These are phyloP conservation scores for Boletus edulis DNA, from an alignment of 768 basidiomycete genomes.

Conservation along the genomic window DNA sequence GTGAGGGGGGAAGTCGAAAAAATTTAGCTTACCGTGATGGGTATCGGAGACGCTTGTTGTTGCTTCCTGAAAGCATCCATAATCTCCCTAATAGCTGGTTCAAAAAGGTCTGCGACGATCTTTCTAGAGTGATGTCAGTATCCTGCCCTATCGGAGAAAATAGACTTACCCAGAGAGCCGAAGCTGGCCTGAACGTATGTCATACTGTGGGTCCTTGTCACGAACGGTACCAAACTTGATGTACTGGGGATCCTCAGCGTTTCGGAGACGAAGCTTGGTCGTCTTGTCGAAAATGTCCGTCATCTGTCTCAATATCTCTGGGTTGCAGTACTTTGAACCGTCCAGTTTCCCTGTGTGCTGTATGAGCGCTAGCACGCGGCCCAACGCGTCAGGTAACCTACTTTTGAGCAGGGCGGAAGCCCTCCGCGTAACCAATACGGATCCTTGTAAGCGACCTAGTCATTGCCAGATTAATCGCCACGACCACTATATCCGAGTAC, in stretches of 20 bases:
- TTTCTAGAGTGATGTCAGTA: constrained; percentile 22
- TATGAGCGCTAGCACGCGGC: background rate
- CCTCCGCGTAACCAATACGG: constrained; percentile 37
- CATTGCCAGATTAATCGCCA: background rate
- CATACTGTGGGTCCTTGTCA: constrained; percentile 37
- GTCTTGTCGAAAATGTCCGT: constrained; percentile 37
- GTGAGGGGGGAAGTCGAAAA: background rate
- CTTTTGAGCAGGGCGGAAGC: constrained; percentile 33
- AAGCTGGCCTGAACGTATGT: constrained; percentile 40
- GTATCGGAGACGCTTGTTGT: constrained; percentile 26
- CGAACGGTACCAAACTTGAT: constrained; percentile 41
- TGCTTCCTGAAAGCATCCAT: constrained; percentile 36
- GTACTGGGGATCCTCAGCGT: constrained; percentile 36
- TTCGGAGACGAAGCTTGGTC: constrained; percentile 44
- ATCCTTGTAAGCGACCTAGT: constrained; percentile 41
- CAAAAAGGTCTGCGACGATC: constrained; percentile 43
- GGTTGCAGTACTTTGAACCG: constrained; percentile 29
- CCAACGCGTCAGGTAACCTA: background rate
- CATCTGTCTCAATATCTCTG: constrained; percentile 37
- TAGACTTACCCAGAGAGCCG: constrained; percentile 35
- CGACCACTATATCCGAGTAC: background rate
- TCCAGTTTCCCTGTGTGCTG: constrained; percentile 26
- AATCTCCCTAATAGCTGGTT: constrained; percentile 40
- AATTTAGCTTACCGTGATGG: constrained; percentile 31
- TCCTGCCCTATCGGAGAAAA: background rate